Percentiles rank a stretch among this genome's conserved stretches.
Conservation (phyloP, 2,329 filamentous ascomycete genomes). For the Exophiala spinifera region DNA sequence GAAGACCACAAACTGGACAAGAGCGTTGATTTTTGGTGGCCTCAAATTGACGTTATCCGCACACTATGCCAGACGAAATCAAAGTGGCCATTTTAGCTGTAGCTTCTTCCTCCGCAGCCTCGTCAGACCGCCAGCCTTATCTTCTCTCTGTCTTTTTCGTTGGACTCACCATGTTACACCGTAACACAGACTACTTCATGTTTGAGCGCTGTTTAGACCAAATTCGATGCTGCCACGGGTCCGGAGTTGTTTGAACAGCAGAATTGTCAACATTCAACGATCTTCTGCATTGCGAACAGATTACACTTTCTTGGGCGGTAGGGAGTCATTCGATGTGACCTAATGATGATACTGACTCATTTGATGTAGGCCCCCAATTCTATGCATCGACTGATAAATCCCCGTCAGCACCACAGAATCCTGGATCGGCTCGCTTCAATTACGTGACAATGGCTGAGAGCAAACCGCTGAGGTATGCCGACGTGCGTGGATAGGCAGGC, state of each 20-base stretch:
- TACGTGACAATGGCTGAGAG: slow-evolving; percentile 35
- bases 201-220: neutral
- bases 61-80: no score
- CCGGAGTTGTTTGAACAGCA: slow-evolving; percentile 1
- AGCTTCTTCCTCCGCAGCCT: no score
- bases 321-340: slow-evolving; percentile 6
- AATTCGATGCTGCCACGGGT: slow-evolving; percentile 13
- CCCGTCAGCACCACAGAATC: neutral
- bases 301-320: neutral
- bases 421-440: neutral
- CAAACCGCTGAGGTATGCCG: slow-evolving; percentile 43
- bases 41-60: no score
- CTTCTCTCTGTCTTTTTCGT: no score
- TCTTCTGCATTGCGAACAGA: neutral
- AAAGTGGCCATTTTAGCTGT: no score
- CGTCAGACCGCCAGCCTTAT: no score
- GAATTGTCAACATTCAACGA: neutral
- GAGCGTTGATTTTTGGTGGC: no score
- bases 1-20: no score
- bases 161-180: no score
- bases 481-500: slow-evolving; percentile 38
- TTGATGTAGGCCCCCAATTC: slow-evolving; percentile 2
- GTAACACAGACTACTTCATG: no score
- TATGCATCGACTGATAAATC: slow-evolving; percentile 1
- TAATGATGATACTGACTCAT: neutral